Base-by-base conservation (phyloP, 768 basidiomycete species). In the Mycena venus region DNA sequence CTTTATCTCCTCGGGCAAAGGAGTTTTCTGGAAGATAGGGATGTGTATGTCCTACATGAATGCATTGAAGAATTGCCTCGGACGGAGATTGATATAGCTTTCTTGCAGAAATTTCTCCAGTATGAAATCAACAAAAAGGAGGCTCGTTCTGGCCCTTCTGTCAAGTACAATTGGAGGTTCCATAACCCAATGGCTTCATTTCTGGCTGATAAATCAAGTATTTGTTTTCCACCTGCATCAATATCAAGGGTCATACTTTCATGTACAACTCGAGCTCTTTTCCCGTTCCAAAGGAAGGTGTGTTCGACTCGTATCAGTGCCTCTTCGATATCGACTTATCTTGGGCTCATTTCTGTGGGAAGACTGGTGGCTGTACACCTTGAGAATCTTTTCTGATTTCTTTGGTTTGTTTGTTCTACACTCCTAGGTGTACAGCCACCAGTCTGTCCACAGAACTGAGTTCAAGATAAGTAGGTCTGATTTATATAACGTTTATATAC, bases 261-360 rank as follows among this genome's bases (percentile, higher is more conserved):
- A 32, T 63, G 61, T 25, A 25, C 60, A 4, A 71, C 38, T 71
- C 62, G 40, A 5, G 70, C 59, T 21, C 29, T 65, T 25, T 58
- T 58, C 14, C 72, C 68, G 12, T 68, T 58, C 76, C 76, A 77
- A 12, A 77, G 32, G 49, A 74, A 74, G 11, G 19, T 17, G 9
- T 71, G 36, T 12, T 51, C 8, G 0, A 51, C 27, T 34, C 19
- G 42, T 11, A 38, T 19, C 9, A 74, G 21, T 9, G 62, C 23
- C 19, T 67, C 23, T 49, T 67, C 65, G 23, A 76, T 60, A 12
- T 56, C 65, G n/a, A n/a, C n/a, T n/a, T n/a, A n/a, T n/a, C n/a
- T n/a, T n/a, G n/a, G n/a, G n/a, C n/a, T n/a, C n/a, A n/a, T n/a
- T n/a, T n/a, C n/a, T n/a, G n/a, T n/a, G n/a, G n/a, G n/a, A n/a